Percentiles rank a stretch among this genome's conserved stretches.
phyloP scores from a whole-genome alignment of 2,329 filamentous ascomycete genomes.

The Fonsecaea erecta region DNA sequence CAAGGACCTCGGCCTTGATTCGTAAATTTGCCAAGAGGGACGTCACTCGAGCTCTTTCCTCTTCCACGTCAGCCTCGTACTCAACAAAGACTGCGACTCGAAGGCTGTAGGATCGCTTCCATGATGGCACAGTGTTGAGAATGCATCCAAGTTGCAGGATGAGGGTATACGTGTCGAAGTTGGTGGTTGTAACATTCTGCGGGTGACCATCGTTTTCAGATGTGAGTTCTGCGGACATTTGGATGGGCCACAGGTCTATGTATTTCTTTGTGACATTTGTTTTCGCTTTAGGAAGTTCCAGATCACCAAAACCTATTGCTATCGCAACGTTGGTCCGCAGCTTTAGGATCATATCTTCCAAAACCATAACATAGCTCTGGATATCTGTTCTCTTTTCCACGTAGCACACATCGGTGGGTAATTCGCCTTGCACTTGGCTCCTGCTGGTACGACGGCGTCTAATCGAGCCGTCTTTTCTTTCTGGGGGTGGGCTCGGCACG shows the following conservation, averaged over 20 bases:
- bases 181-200: constrained; percentile 73
- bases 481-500: constrained; percentile 56
- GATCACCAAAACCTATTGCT: constrained; percentile 75
- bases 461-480: constrained; percentile 30
- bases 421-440: constrained; percentile 54
- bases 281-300: constrained; percentile 71
- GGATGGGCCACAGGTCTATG: constrained; percentile 89
- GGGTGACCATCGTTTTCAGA: constrained; percentile 59
- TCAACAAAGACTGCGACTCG: constrained; percentile 87
- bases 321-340: constrained; percentile 84
- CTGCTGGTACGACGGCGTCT: constrained; percentile 30
- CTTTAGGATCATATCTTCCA: constrained; percentile 78
- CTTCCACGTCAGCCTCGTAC: constrained; percentile 80
- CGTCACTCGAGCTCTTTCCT: constrained; percentile 73
- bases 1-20: constrained; percentile 77
- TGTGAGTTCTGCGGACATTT: constrained; percentile 86
- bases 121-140: constrained; percentile 76
- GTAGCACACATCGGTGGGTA: constrained; percentile 72
- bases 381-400: constrained; percentile 71
- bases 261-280: constrained; percentile 70
- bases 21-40: constrained; percentile 78
- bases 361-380: constrained; percentile 76
- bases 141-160: constrained; percentile 87
- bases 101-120: constrained; percentile 73
- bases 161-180: constrained; percentile 89